phyloP scores from a whole-genome alignment of 2,329 filamentous ascomycete genomes.

The Hypoxylon sp. region DNA sequence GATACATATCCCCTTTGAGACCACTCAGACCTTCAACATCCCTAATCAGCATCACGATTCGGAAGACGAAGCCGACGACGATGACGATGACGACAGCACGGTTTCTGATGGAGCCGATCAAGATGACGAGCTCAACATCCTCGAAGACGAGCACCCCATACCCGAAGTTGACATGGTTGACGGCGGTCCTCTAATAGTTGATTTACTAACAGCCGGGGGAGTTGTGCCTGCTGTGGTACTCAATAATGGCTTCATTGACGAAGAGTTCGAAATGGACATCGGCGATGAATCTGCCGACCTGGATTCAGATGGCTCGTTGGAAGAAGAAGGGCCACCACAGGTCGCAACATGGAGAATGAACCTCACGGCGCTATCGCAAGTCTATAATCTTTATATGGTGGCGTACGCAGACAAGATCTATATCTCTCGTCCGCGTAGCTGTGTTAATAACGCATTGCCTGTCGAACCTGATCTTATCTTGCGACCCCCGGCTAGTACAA shows the following conservation, averaged over 20 bases:
- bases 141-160: slow-evolving; percentile 9
- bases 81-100: slow-evolving; percentile 15
- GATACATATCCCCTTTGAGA: slow-evolving; percentile 42
- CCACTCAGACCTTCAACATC: slow-evolving; percentile 1
- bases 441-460: slow-evolving; percentile 64
- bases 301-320: slow-evolving; percentile 19
- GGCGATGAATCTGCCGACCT: slow-evolving; percentile 12
- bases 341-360: slow-evolving; percentile 66
- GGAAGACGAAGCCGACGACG: slow-evolving; percentile 38
- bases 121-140: slow-evolving; percentile 5
- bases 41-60: slow-evolving; percentile 27
- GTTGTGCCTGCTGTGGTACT: slow-evolving; percentile 1
- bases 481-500: slow-evolving; percentile 60
- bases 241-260: neutral
- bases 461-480: slow-evolving; percentile 66
- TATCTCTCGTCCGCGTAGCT: slow-evolving; percentile 67
- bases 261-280: slow-evolving; percentile 8
- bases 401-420: slow-evolving; percentile 72
- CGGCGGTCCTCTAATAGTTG: neutral
- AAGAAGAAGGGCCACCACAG: slow-evolving; percentile 43
- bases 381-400: slow-evolving; percentile 74
- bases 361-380: slow-evolving; percentile 71
- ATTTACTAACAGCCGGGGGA: neutral
- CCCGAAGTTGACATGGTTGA: neutral
- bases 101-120: slow-evolving; percentile 18